Percentiles rank a stretch among this genome's conserved stretches.
Evolutionary conservation across 768 basidiomycete species (phyloP).

Genomic region (Lentinus tigrinus): DNA sequence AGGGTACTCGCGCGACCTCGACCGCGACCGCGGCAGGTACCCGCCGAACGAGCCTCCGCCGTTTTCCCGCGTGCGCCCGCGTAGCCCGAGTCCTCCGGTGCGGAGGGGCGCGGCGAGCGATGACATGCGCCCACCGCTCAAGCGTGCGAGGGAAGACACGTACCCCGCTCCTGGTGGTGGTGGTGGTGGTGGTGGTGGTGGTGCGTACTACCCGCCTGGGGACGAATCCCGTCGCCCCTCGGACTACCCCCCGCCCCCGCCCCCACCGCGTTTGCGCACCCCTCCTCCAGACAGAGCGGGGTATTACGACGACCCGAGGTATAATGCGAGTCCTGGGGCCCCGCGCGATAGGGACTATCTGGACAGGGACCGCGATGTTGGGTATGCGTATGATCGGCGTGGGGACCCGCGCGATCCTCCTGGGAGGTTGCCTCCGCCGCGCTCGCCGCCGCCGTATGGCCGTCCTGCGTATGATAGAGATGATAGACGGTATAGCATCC

Average conservation of each 20-base stretch:
- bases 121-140: conserved; percentile 27
- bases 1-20: conserved; percentile 14
- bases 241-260: conserved; percentile 6
- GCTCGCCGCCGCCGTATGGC: conserved; percentile 23
- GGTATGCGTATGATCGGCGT: conserved; percentile 19
- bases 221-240: conserved; percentile 5
- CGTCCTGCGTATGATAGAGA: conserved; percentile 19
- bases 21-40: conserved; percentile 17
- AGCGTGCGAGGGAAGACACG: conserved; percentile 27
- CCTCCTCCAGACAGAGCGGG: conserved; percentile 8
- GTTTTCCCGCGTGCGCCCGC: conserved; percentile 25
- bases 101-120: conserved; percentile 16
- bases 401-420: conserved; percentile 6
- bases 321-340: conserved; percentile 12
- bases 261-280: conserved; percentile 17
- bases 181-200: no score
- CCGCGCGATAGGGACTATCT: conserved; percentile 17
- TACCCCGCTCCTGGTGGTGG: no score
- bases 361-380: conserved; percentile 14
- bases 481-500: conserved; percentile 22
- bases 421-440: conserved; percentile 17
- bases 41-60: conserved; percentile 6
- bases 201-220: conserved; percentile 14
- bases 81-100: conserved; percentile 29
- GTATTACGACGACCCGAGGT: conserved; percentile 23